Percentiles rank a stretch among this genome's conserved stretches.
Conservation (phyloP, 192 early-diverging fungal species). For the Coemansia sp. region DNA sequence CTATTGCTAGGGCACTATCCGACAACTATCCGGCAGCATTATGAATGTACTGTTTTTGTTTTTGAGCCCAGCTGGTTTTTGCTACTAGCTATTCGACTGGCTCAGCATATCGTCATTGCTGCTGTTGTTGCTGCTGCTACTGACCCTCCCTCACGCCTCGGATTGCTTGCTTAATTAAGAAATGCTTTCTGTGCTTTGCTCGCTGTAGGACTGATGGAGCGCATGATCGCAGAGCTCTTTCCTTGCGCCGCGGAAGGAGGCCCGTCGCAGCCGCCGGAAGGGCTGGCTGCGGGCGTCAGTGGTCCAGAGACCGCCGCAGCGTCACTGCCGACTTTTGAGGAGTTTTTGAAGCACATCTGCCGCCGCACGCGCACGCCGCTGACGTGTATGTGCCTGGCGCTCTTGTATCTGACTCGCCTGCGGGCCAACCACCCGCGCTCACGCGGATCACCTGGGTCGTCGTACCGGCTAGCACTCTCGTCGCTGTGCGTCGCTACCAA, state of each 20-base stretch:
- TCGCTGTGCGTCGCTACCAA: constrained; percentile 68
- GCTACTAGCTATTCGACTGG: background rate
- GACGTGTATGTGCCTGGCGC: constrained; percentile 55
- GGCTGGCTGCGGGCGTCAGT: constrained; percentile 6
- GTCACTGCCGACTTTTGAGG: constrained; percentile 41
- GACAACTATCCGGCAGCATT: background rate
- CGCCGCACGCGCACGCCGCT: constrained; percentile 57
- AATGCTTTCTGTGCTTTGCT: background rate
- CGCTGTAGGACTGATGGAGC: constrained; percentile 50
- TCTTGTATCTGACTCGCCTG: constrained; percentile 57
- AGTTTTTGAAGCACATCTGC: constrained; percentile 54
- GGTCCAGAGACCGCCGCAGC: constrained; percentile 4
- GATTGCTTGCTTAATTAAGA: constrained; percentile 4
- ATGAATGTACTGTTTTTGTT: background rate
- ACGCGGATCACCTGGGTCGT: constrained; percentile 56
- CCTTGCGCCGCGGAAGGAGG: constrained; percentile 44
- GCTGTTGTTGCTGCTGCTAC: constrained; percentile 1
- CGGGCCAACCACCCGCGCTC: constrained; percentile 56
- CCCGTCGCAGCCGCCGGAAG: background rate
- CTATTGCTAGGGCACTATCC: background rate
- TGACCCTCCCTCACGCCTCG: background rate
- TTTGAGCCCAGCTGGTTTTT: background rate
- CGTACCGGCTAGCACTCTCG: constrained; percentile 65
- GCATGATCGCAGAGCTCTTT: constrained; percentile 55
- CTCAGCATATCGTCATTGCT: background rate